These are phyloP conservation scores for Globisporangium parvum DNA, from an alignment of 352 stramenopile genomes.

Conservation along the genomic window DNA sequence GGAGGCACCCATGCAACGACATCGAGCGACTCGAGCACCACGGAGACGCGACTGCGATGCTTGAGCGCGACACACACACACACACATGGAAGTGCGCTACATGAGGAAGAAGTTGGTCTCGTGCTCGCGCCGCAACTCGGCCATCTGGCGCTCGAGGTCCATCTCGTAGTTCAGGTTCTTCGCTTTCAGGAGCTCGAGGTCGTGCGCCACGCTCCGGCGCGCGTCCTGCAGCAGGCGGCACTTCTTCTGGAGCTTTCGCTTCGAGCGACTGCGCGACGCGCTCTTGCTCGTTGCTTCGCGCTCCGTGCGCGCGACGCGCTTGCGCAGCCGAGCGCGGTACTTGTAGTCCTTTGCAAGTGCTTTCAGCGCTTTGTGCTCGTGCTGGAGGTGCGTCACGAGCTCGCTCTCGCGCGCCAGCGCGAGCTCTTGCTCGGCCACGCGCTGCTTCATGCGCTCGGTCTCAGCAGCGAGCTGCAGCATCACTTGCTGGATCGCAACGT, in stretches of 20 bases:
- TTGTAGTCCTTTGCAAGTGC: slow-evolving; percentile 31
- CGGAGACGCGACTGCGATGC: too few species aligned
- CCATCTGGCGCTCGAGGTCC: slow-evolving; percentile 41
- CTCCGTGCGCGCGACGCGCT: slow-evolving; percentile 29
- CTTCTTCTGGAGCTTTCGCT: slow-evolving; percentile 35
- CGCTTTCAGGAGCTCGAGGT: slow-evolving; percentile 56
- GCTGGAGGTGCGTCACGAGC: slow-evolving; percentile 22
- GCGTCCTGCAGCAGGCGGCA: slow-evolving; percentile 33
- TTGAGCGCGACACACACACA: too few species aligned
- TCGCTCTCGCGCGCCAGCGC: slow-evolving; percentile 22
- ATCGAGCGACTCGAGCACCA: too few species aligned
- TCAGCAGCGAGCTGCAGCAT: slow-evolving; percentile 23
- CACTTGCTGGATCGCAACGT: slow-evolving; percentile 24
- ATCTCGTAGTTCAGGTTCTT: slow-evolving; percentile 50
- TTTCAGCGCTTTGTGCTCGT: slow-evolving; percentile 35
- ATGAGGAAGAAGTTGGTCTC: slow-evolving; percentile 58
- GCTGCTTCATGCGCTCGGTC: slow-evolving; percentile 28
- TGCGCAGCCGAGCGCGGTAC: slow-evolving; percentile 23
- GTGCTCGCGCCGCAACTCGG: slow-evolving; percentile 58
- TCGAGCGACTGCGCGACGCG: slow-evolving; percentile 5
- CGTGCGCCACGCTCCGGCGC: slow-evolving; percentile 38
- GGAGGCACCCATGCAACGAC: too few species aligned
- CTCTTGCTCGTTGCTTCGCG: slow-evolving; percentile 14
- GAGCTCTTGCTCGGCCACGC: slow-evolving; percentile 29
- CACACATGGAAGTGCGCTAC: background rate